Evolutionary conservation across 805 yeast species (phyloP).

Genomic region (Kurtzmaniella cleridarum): DNA sequence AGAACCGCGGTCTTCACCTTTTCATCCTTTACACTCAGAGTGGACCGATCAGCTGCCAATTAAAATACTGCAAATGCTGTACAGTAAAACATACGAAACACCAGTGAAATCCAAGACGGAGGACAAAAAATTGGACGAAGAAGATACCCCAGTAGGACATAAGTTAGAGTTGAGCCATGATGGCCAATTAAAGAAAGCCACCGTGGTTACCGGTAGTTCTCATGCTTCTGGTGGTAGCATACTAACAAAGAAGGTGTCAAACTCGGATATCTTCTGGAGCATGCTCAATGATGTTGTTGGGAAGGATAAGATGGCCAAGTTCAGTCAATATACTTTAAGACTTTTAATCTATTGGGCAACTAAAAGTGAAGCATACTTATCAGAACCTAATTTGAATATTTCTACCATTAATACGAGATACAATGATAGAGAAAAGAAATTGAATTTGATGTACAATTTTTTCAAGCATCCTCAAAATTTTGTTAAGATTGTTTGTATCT

Average conservation of each 20-base stretch:
- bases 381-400: slow-evolving; percentile 31
- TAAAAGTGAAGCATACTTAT: slow-evolving; percentile 28
- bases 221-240: not conserved
- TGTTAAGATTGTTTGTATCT: slow-evolving; percentile 26
- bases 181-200: not conserved
- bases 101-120: slow-evolving; percentile 7
- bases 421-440: slow-evolving; percentile 25
- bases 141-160: not conserved
- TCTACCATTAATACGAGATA: slow-evolving; percentile 23
- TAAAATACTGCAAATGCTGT: slow-evolving; percentile 10
- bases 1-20: slow-evolving; percentile 2
- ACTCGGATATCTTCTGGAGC: slow-evolving; percentile 45
- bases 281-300: slow-evolving; percentile 56
- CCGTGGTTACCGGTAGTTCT: not conserved
- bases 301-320: slow-evolving; percentile 66
- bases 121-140: slow-evolving; percentile 3
- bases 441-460: slow-evolving; percentile 30
- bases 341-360: slow-evolving; percentile 44
- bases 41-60: slow-evolving; percentile 18
- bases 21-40: slow-evolving; percentile 18
- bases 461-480: slow-evolving; percentile 32
- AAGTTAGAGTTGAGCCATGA: not conserved
- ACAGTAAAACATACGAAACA: slow-evolving; percentile 7
- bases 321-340: slow-evolving; percentile 54
- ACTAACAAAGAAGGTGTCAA: slow-evolving; percentile 8